Percentiles rank a stretch among this genome's conserved stretches.
phyloP scores from a whole-genome alignment of 352 stramenopile genomes.

The Pythium pyrilobum region DNA sequence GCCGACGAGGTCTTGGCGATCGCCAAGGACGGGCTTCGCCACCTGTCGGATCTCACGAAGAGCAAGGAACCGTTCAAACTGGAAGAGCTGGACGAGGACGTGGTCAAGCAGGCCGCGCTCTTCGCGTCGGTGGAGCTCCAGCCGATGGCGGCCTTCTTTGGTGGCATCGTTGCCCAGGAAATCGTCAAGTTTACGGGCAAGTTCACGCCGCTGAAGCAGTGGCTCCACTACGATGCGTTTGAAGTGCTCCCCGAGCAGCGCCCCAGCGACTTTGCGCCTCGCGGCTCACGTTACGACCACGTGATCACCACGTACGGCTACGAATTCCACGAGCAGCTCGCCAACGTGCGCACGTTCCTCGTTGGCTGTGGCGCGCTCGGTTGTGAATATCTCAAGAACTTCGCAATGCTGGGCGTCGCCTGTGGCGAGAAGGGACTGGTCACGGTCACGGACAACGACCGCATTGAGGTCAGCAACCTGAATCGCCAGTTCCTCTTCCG shows the following conservation, averaged over 20 bases:
- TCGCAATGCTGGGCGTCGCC: constrained; percentile 75
- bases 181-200: constrained; percentile 89
- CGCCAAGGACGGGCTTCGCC: constrained; percentile 57
- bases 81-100: constrained; percentile 67
- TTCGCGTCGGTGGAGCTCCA: constrained; percentile 71
- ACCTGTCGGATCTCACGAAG: constrained; percentile 55
- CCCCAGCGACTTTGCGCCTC: constrained; percentile 44
- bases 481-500: constrained; percentile 86
- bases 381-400: constrained; percentile 87
- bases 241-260: constrained; percentile 67
- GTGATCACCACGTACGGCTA: constrained; percentile 65
- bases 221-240: constrained; percentile 80
- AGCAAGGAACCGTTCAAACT: constrained; percentile 52
- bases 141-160: constrained; percentile 76
- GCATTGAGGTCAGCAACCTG: constrained; percentile 86
- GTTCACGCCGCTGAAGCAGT: constrained; percentile 81
- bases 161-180: constrained; percentile 77
- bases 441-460: constrained; percentile 83
- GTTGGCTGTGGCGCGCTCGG: constrained; percentile 77
- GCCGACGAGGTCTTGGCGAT: constrained; percentile 63
- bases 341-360: constrained; percentile 74
- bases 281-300: constrained; percentile 74
- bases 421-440: constrained; percentile 74
- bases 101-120: constrained; percentile 50
- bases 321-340: constrained; percentile 63